Evolutionary conservation across 768 basidiomycete genomes (phyloP), one percentile per base, ranked within the genome.

Genomic region (Obba rivulosa): DNA sequence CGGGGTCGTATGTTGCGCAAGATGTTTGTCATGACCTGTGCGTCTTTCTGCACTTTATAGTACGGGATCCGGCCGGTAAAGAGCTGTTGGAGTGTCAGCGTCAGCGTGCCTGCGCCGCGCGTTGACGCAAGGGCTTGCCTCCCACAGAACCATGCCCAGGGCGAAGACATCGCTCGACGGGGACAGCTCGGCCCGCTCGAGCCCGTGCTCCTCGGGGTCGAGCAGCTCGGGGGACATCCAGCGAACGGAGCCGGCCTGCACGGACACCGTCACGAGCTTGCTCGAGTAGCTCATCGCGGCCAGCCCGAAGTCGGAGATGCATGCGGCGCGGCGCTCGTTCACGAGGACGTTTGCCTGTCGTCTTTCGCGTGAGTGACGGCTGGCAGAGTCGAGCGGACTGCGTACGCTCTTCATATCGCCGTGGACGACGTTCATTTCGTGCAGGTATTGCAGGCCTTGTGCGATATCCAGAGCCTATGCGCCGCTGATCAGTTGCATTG

Each of bases 281-380:
- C 28, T 31, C 28, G 28, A 31, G 37, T 50, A 45, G 3, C 51
- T 5, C 11, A 56, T 36, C 25, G 37, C 41, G 8, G 61, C 54
- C 14, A 63, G 43, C 1, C 62, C 62, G 34, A 62, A 63, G 45
- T 63, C 62, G 8, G 54, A 47, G 3, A 63, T 49, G 23, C 53
- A 55, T 3, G 59, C 51, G 25, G 40, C 41, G 3, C 54, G 52
- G 8, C 36, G 41, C 13, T 53, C 48, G 41, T 57, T 50, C 13
- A 63, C 49, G 10, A 62, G 37, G 16, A 63, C 52, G 31, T 63
- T 63, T 17, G 45, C 43, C 60, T 62, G 28, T 17, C 4, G 8
- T 10, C n/a, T 2, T 18, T 40, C 24, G 31, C 11, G 35, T 22
- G 13, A 42, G 23, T 23, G 22, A 23, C 10, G 17, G 8, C 18